Evolutionary conservation across 371 early-diverging fungal species (phyloP).

Genomic region (Blastocladiella emersonii): DNA sequence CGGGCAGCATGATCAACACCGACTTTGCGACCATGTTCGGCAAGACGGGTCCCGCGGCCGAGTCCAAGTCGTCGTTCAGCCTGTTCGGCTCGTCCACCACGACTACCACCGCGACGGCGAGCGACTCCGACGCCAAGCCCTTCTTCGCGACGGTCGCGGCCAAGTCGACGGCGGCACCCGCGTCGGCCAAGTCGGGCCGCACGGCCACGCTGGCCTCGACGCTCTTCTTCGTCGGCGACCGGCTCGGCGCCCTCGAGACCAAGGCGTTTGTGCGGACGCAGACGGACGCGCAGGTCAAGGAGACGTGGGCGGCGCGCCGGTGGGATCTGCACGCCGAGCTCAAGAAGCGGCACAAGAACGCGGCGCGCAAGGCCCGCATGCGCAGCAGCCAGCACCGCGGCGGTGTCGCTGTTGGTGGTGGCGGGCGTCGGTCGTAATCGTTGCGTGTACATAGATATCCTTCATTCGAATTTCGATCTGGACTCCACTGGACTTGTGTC

Average conservation of each 20-base stretch:
- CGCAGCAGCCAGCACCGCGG: too few relatives aligned
- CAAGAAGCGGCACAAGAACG: not conserved
- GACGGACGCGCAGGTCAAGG: not conserved
- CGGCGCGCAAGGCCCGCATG: not conserved
- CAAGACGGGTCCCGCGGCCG: not conserved
- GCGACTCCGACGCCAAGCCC: too few relatives aligned
- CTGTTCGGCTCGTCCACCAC: not conserved
- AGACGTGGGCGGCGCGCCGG: not conserved
- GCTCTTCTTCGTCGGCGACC: not conserved
- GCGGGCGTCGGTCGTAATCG: too few relatives aligned
- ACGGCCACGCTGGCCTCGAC: not conserved
- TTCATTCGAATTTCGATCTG: too few relatives aligned
- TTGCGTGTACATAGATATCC: too few relatives aligned
- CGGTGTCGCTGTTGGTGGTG: too few relatives aligned
- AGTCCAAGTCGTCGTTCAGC: not conserved
- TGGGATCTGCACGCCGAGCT: not conserved
- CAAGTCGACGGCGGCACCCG: not conserved
- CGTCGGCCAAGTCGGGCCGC: not conserved
- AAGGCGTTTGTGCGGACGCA: not conserved
- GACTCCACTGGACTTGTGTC: too few relatives aligned
- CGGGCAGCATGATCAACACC: too few relatives aligned
- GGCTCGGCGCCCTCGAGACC: not conserved
- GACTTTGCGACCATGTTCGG: not conserved
- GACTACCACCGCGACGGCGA: not conserved
- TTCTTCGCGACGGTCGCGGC: not conserved